These are phyloP conservation scores for Polyplosphaeria fusca DNA, from an alignment of 495 filamentous ascomycete genomes.

Conservation along the genomic window DNA sequence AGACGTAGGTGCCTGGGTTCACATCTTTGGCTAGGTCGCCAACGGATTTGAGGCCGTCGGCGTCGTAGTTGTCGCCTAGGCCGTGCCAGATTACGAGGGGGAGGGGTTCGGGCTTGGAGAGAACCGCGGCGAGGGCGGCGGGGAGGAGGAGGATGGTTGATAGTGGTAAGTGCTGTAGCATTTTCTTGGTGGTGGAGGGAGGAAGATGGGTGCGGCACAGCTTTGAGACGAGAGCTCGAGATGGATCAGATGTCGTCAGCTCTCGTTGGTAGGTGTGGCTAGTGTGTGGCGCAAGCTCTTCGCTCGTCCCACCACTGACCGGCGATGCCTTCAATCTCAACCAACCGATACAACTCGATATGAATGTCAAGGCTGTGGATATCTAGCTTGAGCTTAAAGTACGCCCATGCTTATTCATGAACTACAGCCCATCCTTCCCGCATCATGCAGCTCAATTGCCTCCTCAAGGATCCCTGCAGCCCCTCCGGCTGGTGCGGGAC, in stretches of 20 bases:
- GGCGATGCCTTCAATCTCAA: too few relatives aligned
- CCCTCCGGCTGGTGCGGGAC: background rate
- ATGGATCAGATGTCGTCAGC: conserved; percentile 1
- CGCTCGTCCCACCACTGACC: too few relatives aligned
- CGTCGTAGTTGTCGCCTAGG: conserved; percentile 68
- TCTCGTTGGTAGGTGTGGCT: too few relatives aligned
- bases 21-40: conserved; percentile 63
- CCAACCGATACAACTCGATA: too few relatives aligned
- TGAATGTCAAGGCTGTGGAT: too few relatives aligned
- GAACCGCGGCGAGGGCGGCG: background rate
- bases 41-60: conserved; percentile 66
- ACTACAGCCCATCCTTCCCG: too few relatives aligned
- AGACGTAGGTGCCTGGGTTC: conserved; percentile 80
- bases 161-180: conserved; percentile 10
- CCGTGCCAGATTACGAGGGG: conserved; percentile 96
- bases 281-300: too few relatives aligned
- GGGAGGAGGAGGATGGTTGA: conserved; percentile 15
- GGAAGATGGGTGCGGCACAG: too few relatives aligned
- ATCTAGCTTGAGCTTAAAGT: too few relatives aligned
- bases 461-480: background rate
- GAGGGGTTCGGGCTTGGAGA: conserved; percentile 49
- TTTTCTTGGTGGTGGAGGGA: conserved; percentile 2
- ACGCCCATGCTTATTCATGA: too few relatives aligned
- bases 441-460: background rate
- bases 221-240: too few relatives aligned